Evolutionary conservation across 768 basidiomycete genomes (phyloP), one percentile per base, ranked within the genome.

Genomic region (Amanita rimosa): DNA sequence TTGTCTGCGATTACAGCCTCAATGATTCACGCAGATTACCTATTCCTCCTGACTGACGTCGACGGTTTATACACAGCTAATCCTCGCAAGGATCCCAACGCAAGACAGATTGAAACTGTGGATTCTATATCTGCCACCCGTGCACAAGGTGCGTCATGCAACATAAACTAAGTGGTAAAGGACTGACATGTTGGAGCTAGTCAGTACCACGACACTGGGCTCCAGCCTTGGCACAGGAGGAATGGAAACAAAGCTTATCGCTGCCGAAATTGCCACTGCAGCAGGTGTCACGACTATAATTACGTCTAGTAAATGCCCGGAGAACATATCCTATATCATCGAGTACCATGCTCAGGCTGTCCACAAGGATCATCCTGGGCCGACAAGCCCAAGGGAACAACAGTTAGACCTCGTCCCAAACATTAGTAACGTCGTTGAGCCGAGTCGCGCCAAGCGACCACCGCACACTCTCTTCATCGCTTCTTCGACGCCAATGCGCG

Each of bases 221-320:
- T 94, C 91, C 1, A 89, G 78, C 55, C 75, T 99, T 9, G 96
- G 96, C 0, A 98, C 96, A 1, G 96, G 96, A 0, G 96, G 96
- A 3, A 98, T 98, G 96, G 93, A 96, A 65, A 99, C 96, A 2
- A 99, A 98, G 60, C 78, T 98, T 56, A 96, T 98, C 54, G 96
- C 96, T 1, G 95, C 96, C 0, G 96, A 99, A 59, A 91, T 99
- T 26, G 93, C 95, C 4, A 95, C 89, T 0, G 93, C 83, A 0
- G 95, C 94, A 0, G 96, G 96, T 6, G 92, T 95, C 27, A 82
- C 88, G 4, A 96, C 95, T 0, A 73, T 97, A 38, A 88, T 99
- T 58, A 81, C 84, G 41, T 85, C 88, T 17, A 93, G 90, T 65
- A 85, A 82, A 56, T 69, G 75, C 21, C 88, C 91, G 0, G 70